phyloP scores from a whole-genome alignment of 495 filamentous ascomycete species.

The Penicillium riverlandense region DNA sequence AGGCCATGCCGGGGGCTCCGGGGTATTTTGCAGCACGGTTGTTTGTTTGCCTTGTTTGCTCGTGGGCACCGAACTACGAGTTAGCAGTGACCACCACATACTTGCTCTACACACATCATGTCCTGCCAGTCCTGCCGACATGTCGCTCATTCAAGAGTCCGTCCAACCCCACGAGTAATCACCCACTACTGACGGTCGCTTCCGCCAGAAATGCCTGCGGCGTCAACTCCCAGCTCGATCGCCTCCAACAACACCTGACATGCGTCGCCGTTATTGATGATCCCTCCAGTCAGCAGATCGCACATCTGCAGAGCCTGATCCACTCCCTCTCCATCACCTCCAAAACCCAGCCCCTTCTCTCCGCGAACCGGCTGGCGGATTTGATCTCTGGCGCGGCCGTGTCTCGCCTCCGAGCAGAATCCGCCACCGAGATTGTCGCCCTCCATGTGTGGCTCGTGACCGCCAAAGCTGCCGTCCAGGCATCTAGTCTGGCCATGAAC shows the following conservation, averaged over 20 bases:
- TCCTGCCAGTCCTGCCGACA: constrained; percentile 2
- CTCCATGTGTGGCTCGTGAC: constrained; percentile 74
- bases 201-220: constrained; percentile 62
- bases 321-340: constrained; percentile 61
- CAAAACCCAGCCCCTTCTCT: constrained; percentile 45
- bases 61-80: no score
- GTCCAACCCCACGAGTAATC: background rate
- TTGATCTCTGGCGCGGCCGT: constrained; percentile 53
- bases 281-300: constrained; percentile 9
- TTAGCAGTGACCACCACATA: no score
- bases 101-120: constrained; percentile 1
- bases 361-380: constrained; percentile 43
- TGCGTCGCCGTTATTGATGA: constrained; percentile 13
- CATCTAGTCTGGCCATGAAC: constrained; percentile 69
- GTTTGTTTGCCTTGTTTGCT: background rate
- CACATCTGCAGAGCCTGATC: constrained; percentile 52
- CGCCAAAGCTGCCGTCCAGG: constrained; percentile 78
- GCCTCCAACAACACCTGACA: constrained; percentile 48
- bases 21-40: background rate
- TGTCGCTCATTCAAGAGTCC: constrained; percentile 17
- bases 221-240: constrained; percentile 75
- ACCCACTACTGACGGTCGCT: no score
- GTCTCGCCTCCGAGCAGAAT: constrained; percentile 16
- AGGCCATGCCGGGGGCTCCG: no score
- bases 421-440: background rate